Evolutionary conservation across 202 grass and related monocot genomes (phyloP).

Genomic region (Digitaria exilis): DNA sequence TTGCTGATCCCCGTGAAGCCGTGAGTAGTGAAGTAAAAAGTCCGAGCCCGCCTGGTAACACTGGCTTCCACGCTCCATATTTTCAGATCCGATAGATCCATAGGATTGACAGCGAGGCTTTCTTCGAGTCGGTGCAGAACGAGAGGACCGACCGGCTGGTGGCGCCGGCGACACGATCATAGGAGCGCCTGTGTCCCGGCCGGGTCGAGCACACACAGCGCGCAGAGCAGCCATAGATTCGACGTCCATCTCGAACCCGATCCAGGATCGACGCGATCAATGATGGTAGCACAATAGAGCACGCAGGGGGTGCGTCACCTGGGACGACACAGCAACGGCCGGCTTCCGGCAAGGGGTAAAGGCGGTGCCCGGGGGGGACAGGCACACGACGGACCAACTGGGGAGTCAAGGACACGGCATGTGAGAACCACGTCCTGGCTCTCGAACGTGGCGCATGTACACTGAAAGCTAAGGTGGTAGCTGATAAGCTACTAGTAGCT

Average conservation of each 20-base stretch:
- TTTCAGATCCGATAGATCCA: neutral
- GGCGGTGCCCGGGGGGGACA: neutral
- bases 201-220: neutral
- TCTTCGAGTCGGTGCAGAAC: neutral
- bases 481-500: neutral
- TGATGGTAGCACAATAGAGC: neutral
- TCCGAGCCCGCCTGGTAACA: no score
- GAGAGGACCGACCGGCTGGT: neutral
- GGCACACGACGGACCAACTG: neutral
- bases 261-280: neutral
- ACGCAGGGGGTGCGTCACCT: conserved; percentile 19
- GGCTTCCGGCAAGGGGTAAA: neutral
- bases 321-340: conserved; percentile 17
- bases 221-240: neutral
- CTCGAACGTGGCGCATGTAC: conserved; percentile 6
- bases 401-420: conserved; percentile 28
- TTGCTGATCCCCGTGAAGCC: no score
- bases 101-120: no score
- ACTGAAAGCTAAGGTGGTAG: neutral
- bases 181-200: conserved; percentile 12
- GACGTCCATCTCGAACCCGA: neutral
- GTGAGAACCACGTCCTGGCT: conserved; percentile 29
- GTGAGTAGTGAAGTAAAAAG: no score
- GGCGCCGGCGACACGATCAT: conserved; percentile 12
- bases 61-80: no score